Conservation (phyloP, 2,329 filamentous ascomycete genomes). For the Claviceps digitariae region DNA sequence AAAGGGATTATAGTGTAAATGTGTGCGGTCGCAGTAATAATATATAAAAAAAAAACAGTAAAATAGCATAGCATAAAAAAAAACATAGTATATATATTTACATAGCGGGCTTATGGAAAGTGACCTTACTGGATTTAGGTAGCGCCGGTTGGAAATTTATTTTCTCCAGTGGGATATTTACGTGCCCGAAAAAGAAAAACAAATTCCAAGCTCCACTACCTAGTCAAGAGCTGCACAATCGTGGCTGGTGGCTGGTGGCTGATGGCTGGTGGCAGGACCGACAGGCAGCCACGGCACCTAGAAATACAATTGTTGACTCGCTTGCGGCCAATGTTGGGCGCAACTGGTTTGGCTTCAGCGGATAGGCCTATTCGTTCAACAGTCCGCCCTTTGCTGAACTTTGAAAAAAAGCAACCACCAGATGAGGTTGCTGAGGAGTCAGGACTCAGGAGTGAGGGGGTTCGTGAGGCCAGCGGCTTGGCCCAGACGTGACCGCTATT, state of each 20-base stretch:
- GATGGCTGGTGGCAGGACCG: not conserved
- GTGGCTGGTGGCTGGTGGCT: not conserved
- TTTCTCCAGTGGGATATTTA: too few species aligned
- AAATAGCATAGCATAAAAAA: too few species aligned
- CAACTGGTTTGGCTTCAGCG: not conserved
- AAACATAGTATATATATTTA: too few species aligned
- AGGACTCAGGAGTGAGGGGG: not conserved
- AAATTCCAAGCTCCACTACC: slow-evolving; percentile 1
- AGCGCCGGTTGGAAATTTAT: too few species aligned
- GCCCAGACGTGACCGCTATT: not conserved
- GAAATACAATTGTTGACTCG: not conserved
- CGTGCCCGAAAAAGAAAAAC: not conserved
- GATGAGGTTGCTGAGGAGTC: not conserved
- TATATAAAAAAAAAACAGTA: too few species aligned
- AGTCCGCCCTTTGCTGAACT: not conserved
- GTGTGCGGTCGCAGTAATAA: too few species aligned
- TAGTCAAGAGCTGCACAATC: slow-evolving; percentile 4
- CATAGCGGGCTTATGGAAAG: too few species aligned
- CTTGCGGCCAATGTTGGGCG: not conserved
- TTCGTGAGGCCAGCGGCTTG: not conserved
- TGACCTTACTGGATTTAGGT: too few species aligned
- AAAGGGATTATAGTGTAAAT: too few species aligned
- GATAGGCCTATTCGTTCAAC: not conserved
- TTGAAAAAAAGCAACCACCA: not conserved
- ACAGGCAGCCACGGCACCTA: not conserved